Evolutionary conservation across 2,329 filamentous ascomycete species (phyloP).

Genomic region (Aureobasidium sp.): DNA sequence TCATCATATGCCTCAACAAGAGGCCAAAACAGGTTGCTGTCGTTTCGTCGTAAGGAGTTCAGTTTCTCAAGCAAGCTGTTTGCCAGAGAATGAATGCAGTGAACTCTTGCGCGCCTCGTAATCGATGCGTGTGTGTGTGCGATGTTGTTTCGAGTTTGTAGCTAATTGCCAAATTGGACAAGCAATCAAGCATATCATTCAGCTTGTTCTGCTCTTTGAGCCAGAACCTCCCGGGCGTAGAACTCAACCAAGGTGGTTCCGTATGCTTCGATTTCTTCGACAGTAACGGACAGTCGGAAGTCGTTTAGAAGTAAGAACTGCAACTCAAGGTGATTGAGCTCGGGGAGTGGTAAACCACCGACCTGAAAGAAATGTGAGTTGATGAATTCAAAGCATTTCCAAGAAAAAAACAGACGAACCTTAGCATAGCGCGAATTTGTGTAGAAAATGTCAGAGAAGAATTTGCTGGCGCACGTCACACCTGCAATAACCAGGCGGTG

Average conservation of each 20-base stretch:
- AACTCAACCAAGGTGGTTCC: slow-evolving; percentile 98
- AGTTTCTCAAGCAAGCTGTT: neutral
- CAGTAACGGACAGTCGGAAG: slow-evolving; percentile 84
- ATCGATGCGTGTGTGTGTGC: neutral
- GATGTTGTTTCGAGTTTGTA: neutral
- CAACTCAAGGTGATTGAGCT: slow-evolving; percentile 91
- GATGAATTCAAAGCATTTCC: neutral
- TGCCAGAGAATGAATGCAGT: neutral
- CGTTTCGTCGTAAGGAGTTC: slow-evolving; percentile 10
- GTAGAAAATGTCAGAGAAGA: slow-evolving; percentile 98
- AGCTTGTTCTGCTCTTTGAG: slow-evolving; percentile 42
- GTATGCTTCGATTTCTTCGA: slow-evolving; percentile 94
- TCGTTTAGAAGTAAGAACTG: slow-evolving; percentile 95
- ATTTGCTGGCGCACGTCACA: slow-evolving; percentile 97
- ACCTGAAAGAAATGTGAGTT: slow-evolving; percentile 52
- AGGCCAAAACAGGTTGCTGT: slow-evolving; percentile 13
- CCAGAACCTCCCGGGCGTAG: slow-evolving; percentile 83
- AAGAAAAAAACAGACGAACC: slow-evolving; percentile 49
- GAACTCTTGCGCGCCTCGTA: neutral
- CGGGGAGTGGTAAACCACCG: slow-evolving; percentile 81
- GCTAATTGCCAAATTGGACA: neutral
- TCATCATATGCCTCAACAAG: slow-evolving; percentile 8
- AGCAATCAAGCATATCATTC: slow-evolving; percentile 26
- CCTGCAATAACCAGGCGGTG: slow-evolving; percentile 93
- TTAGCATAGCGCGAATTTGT: slow-evolving; percentile 99